Evolutionary conservation across 1,139 yeast genomes (phyloP).

Genomic region (Yamadazyma kanchanaburiensis): DNA sequence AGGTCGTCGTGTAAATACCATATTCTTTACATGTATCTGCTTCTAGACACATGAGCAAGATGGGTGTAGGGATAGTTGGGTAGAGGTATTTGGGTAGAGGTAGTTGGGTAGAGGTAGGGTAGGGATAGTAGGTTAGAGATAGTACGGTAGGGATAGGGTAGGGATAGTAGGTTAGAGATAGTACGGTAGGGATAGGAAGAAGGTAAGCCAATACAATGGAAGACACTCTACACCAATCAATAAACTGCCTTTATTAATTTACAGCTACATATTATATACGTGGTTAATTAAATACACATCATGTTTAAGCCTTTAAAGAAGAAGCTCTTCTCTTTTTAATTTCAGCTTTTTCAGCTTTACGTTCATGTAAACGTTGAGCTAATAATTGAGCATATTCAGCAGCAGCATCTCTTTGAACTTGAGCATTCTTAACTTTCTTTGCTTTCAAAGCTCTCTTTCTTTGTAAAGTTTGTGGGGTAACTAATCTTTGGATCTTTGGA

Average conservation of each 20-base stretch:
- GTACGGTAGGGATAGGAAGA: too few relatives aligned
- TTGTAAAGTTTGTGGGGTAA: slow-evolving; percentile 98
- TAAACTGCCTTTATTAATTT: neutral
- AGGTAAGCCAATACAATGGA: too few relatives aligned
- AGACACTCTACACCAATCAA: neutral
- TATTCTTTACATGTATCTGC: too few relatives aligned
- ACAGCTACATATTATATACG: neutral
- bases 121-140: too few relatives aligned
- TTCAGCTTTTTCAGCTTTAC: slow-evolving; percentile 98
- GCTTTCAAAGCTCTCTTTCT: slow-evolving; percentile 98
- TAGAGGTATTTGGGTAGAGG: too few relatives aligned
- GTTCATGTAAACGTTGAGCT: slow-evolving; percentile 97
- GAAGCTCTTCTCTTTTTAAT: slow-evolving; percentile 99
- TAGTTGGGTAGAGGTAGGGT: too few relatives aligned
- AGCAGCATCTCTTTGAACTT: slow-evolving; percentile 99
- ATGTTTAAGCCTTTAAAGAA: slow-evolving; percentile 77
- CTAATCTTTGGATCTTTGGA: slow-evolving; percentile 99
- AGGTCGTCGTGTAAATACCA: too few relatives aligned
- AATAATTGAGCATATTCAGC: slow-evolving; percentile 99
- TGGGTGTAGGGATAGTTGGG: too few relatives aligned
- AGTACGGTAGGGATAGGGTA: too few relatives aligned
- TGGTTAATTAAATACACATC: slow-evolving; percentile 19
- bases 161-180: too few relatives aligned
- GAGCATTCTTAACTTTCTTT: slow-evolving; percentile 94
- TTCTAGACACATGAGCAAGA: too few relatives aligned